A percentile compares a stretch with the other conserved stretches of the same genome.
Conservation (phyloP, 1,284 basidiomycete genomes). For the Naganishia albida region DNA sequence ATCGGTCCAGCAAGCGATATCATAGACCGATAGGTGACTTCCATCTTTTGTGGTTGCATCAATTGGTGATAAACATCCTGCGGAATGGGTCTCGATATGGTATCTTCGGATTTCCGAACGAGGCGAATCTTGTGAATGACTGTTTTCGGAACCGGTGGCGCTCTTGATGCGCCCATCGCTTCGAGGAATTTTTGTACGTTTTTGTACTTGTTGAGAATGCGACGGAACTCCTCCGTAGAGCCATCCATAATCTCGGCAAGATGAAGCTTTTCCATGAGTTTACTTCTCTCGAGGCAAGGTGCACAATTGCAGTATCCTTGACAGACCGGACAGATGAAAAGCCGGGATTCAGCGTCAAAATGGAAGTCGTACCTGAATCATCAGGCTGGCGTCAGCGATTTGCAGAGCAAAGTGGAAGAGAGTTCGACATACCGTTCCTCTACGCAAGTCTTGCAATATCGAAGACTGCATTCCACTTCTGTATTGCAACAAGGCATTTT, state of each 20-base stretch:
- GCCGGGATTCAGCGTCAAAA: slow-evolving; percentile 47
- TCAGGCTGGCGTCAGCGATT: neutral
- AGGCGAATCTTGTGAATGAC: slow-evolving; percentile 29
- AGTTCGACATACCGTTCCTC: slow-evolving; percentile 41
- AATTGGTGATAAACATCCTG: slow-evolving; percentile 32
- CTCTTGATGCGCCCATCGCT: slow-evolving; percentile 30
- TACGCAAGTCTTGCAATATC: slow-evolving; percentile 48
- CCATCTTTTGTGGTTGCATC: slow-evolving; percentile 37
- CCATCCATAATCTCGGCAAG: slow-evolving; percentile 18
- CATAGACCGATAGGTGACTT: slow-evolving; percentile 42
- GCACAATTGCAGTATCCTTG: slow-evolving; percentile 48
- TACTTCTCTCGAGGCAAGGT: slow-evolving; percentile 43
- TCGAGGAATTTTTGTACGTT: slow-evolving; percentile 32
- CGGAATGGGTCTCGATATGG: slow-evolving; percentile 26
- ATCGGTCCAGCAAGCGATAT: slow-evolving; percentile 40
- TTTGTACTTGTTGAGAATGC: slow-evolving; percentile 19
- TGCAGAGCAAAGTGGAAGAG: neutral
- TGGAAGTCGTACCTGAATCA: slow-evolving; percentile 45
- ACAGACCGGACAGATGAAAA: slow-evolving; percentile 51
- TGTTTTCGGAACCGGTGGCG: slow-evolving; percentile 22
- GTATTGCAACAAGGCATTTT: slow-evolving; percentile 51
- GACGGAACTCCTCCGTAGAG: slow-evolving; percentile 11
- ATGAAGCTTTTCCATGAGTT: slow-evolving; percentile 41
- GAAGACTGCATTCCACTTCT: slow-evolving; percentile 40
- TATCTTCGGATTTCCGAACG: slow-evolving; percentile 30